phyloP scores from a whole-genome alignment of 768 basidiomycete genomes.

The Auricularia sp. region DNA sequence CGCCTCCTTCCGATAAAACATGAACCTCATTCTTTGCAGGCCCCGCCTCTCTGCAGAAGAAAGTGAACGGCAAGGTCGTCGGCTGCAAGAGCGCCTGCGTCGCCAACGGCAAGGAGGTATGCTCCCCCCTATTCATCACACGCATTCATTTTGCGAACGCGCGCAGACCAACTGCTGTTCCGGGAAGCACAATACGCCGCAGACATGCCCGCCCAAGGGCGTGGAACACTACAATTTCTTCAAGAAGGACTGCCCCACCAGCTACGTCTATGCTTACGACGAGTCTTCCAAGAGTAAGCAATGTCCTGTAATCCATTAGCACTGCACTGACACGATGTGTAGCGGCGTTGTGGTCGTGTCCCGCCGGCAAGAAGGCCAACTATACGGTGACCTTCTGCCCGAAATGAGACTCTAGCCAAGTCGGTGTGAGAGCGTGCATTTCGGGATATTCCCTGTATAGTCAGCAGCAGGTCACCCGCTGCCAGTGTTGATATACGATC shows the following conservation, averaged over 20 bases:
- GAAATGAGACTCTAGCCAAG: no score
- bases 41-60: background rate
- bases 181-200: background rate
- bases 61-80: constrained; percentile 1
- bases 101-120: background rate
- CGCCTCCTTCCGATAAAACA: background rate
- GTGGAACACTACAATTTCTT: background rate
- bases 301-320: background rate
- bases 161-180: background rate
- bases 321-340: background rate
- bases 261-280: background rate
- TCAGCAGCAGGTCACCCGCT: no score
- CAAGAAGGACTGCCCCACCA: background rate
- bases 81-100: background rate
- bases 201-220: background rate
- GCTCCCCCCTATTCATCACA: background rate
- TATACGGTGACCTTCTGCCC: constrained; percentile 1
- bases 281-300: background rate
- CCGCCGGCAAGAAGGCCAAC: background rate
- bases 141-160: background rate
- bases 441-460: no score
- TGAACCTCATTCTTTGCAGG: background rate
- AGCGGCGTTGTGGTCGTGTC: background rate
- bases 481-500: no score
- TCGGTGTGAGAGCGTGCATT: no score